Base-by-base conservation (phyloP, 768 basidiomycete species). In the Pulveroboletus sp. region DNA sequence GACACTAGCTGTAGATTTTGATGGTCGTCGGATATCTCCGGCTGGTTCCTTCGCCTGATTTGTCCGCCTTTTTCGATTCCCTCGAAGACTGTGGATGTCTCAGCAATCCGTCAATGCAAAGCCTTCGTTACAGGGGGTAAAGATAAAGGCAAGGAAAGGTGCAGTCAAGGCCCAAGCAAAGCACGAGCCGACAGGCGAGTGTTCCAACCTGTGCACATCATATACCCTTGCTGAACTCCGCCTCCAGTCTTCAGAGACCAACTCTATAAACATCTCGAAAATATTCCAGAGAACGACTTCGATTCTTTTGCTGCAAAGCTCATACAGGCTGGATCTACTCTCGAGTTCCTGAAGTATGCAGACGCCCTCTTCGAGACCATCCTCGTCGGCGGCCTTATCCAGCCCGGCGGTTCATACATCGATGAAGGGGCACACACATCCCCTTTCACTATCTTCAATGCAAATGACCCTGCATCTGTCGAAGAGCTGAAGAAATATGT, bases 321-420 rank as follows among this genome's bases (percentile, higher is more conserved):
- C 62, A 80, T 93, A 59, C 86, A 89, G 69, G 93, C 94, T 49
- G 95, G 94, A 38, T 83, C 86, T 24, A 85, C 89, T 43, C 87
- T 99, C 69, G 96, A 99, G 72, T 86, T 83, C 64, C 83, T 94
- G 71, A 96, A 96, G 75, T 97, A 98, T 85, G 89, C 92, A 71
- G 93, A 96, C 61, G 80, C 86, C 49, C 85, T 98, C 61, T 98
- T 96, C 71, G 94, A 99, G 73, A 82, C 96, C 74, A 79, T 97
- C 66, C 81, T 99, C 63, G 87, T 93, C 64, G 95, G 95, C 43
- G 92, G 93, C 37, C 86, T 99, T 56, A 83, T 99, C 61, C 94
- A 97, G 71, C 96, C 95, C 17, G 95, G 95, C 45, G 95, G 95
- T 52, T 82, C 76, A 61, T 93, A 89, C 72, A 62, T 97, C 71